phyloP scores from a whole-genome alignment of 257 asterid species.

The Orobanche coerulescens region DNA sequence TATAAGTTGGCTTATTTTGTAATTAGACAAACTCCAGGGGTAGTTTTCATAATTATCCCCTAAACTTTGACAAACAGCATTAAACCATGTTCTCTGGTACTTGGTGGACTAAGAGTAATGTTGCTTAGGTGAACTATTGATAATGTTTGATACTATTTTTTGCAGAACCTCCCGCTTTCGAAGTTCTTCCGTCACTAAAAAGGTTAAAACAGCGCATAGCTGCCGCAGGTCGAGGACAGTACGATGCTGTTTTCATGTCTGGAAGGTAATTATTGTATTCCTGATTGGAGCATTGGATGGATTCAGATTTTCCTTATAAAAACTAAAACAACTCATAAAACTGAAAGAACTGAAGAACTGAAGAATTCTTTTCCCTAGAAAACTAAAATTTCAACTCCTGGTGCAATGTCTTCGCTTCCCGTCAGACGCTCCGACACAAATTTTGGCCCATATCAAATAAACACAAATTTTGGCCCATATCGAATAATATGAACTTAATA shows the following conservation, averaged over 20 bases:
- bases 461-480: background rate
- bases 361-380: too few species aligned
- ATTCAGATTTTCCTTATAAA: too few species aligned
- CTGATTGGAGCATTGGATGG: too few species aligned
- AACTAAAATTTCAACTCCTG: too few species aligned
- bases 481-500: background rate
- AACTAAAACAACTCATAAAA: too few species aligned
- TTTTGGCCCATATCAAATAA: too few species aligned
- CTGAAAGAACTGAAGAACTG: too few species aligned
- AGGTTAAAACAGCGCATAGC: conserved; percentile 61
- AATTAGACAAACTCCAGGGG: too few species aligned
- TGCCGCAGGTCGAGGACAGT: conserved; percentile 73
- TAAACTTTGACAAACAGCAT: background rate
- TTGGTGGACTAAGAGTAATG: background rate
- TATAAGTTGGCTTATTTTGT: too few species aligned
- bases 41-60: too few species aligned
- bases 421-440: too few species aligned
- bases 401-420: too few species aligned
- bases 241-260: conserved; percentile 82
- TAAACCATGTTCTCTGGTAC: background rate
- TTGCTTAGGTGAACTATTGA: background rate
- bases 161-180: conserved; percentile 81
- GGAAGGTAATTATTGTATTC: conserved; percentile 46
- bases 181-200: conserved; percentile 77
- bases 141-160: background rate